Evolutionary conservation across 176 grass and related monocot genomes (phyloP), one percentile per base, ranked within the genome.

Genomic region (Hyparrhenia diplandra): DNA sequence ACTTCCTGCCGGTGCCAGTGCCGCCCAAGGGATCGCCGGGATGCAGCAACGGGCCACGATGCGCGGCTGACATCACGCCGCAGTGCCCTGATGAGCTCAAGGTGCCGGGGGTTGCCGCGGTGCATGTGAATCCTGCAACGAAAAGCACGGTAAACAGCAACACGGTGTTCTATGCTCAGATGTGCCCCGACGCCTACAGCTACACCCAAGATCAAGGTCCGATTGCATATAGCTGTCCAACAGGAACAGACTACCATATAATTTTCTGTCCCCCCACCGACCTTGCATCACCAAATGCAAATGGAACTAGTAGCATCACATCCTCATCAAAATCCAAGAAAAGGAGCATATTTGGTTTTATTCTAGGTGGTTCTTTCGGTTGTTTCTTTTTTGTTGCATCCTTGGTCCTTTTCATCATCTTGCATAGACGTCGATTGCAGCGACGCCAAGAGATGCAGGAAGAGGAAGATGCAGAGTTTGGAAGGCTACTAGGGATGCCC

Each of bases 1-100:
- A 85, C 27, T 83, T 93, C 64, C 68, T 85, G 31, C 85, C 82
- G 1, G 34, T 14, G n/a, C n/a, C n/a, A n/a, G n/a, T n/a, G 63
- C 55, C 29, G 0, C 13, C 41, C 41, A 43, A 43, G 10, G 16
- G 6, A 4, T 9, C 20, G 27, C 25, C 62, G 51, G 64, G 17
- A 32, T 67, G 64, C 64, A 67, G 18, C 31, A 34, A 29, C 4
- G 63, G 30, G 14, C 30, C 30, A 35, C 63, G 30, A 2, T 65
- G 63, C 3, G 6, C 7, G 5, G 28, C 25, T 5, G 29, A 32
- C 28, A 64, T 29, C 30, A 65, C 30, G 30, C 35, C 30, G 30
- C 63, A 35, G 63, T 65, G 63, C 30, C 17, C 63, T 0, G 30
- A 4, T 1, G 16, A 8, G 30, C 83, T 88, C 30, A 82, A 10